Conservation (phyloP, 768 basidiomycete species). For the Chalciporus sphaerocephalus region DNA sequence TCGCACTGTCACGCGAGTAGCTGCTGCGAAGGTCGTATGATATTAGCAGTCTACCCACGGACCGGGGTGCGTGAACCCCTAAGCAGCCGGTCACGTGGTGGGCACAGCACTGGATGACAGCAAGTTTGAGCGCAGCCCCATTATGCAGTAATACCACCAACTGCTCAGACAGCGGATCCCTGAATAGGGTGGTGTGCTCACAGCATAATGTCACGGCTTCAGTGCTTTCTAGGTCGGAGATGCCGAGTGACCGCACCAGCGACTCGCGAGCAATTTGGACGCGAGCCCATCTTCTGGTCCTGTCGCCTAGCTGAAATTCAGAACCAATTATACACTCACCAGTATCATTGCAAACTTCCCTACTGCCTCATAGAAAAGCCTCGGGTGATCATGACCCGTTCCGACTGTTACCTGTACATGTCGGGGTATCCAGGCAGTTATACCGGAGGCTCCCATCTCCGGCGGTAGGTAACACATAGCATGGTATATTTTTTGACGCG, state of each 20-base stretch:
- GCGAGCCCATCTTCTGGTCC: not conserved
- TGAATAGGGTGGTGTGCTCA: too few species aligned
- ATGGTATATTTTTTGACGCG: not conserved
- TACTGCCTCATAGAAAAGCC: not conserved
- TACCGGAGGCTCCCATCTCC: conserved; percentile 13
- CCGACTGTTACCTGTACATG: conserved; percentile 1
- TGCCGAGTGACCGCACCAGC: too few species aligned
- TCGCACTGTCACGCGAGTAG: too few species aligned
- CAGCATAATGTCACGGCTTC: too few species aligned
- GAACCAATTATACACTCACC: not conserved
- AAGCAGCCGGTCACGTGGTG: too few species aligned
- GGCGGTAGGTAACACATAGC: conserved; percentile 10
- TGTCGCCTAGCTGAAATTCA: not conserved
- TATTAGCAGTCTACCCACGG: too few species aligned
- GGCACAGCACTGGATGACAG: too few species aligned
- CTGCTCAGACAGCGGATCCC: too few species aligned
- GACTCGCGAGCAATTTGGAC: not conserved
- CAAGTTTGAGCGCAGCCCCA: too few species aligned
- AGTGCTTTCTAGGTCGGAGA: not conserved
- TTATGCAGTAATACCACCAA: too few species aligned
- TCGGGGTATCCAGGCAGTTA: conserved; percentile 6
- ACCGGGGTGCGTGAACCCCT: too few species aligned
- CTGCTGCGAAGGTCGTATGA: too few species aligned
- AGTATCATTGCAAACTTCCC: not conserved
- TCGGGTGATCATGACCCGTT: conserved; percentile 4